Percentiles rank a stretch among this genome's conserved stretches.
Conservation (phyloP, 1,284 basidiomycete species). For the Puccinia horiana region DNA sequence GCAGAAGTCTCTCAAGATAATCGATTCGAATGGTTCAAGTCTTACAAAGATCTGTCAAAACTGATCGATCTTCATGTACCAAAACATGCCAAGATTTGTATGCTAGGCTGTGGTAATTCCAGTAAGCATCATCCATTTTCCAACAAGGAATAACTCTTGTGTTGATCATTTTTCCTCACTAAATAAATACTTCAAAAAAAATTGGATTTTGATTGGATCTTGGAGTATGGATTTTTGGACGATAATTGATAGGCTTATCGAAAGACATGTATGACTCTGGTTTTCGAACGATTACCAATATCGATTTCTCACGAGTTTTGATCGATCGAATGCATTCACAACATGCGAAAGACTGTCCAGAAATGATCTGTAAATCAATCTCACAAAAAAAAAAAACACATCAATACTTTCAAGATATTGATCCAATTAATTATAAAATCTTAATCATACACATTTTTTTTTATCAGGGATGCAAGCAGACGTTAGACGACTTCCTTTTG, state of each 20-base stretch:
- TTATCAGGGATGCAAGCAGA: constrained; percentile 81
- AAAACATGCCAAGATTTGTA: constrained; percentile 69
- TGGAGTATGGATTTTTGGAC: not conserved
- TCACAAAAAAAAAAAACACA: too few species aligned
- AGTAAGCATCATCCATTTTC: constrained; percentile 57
- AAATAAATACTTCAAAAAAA: not conserved
- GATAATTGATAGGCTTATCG: constrained; percentile 14
- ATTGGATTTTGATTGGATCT: not conserved
- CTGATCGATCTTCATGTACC: constrained; percentile 61
- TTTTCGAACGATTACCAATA: constrained; percentile 78
- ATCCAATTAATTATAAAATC: not conserved
- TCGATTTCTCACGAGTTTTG: constrained; percentile 78
- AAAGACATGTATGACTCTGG: constrained; percentile 79
- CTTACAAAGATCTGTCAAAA: constrained; percentile 24
- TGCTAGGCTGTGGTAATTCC: constrained; percentile 90
- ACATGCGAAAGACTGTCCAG: constrained; percentile 65
- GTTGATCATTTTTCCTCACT: not conserved
- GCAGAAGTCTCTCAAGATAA: not conserved
- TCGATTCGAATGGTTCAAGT: constrained; percentile 49
- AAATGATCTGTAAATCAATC: constrained; percentile 79
- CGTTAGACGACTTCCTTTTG: constrained; percentile 72
- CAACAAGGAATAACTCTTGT: not conserved
- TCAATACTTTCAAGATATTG: too few species aligned
- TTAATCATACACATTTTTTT: not conserved
- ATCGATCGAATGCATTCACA: constrained; percentile 76